Evolutionary conservation across 78 protist species (phyloP).

Genomic region (Anaeramoeba flamelloides): DNA sequence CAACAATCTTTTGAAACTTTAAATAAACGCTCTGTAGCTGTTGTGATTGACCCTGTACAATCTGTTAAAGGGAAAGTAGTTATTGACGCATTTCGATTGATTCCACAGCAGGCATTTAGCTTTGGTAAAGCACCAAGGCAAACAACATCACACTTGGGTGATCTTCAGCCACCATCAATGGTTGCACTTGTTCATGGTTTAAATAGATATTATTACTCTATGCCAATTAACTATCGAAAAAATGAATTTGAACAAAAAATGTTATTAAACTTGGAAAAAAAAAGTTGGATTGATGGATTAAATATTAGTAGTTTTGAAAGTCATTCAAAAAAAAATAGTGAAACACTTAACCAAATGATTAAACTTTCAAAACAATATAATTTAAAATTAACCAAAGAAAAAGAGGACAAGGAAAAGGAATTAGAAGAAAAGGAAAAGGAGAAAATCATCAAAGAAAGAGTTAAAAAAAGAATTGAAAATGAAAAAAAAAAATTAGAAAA

Average conservation of each 20-base stretch:
- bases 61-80: conserved; percentile 97
- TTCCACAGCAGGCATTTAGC: conserved; percentile 33
- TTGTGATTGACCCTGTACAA: conserved; percentile 99
- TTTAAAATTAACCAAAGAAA: no score
- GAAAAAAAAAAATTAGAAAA: no score
- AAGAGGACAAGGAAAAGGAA: no score
- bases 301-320: conserved; percentile 38
- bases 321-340: conserved; percentile 49
- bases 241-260: conserved; percentile 90
- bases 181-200: conserved; percentile 88
- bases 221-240: conserved; percentile 86
- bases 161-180: conserved; percentile 53
- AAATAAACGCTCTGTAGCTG: conserved; percentile 94
- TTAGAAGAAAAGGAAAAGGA: no score
- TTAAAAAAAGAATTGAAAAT: no score
- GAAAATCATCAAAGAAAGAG: no score
- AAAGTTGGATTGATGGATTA: conserved; percentile 85
- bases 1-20: conserved; percentile 52
- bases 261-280: conserved; percentile 76
- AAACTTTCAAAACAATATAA: no score
- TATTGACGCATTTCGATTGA: conserved; percentile 94
- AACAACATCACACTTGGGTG: conserved; percentile 97
- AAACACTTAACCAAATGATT: conserved; percentile 47
- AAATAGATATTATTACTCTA: conserved; percentile 88
- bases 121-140: conserved; percentile 88